Conservation (phyloP, 805 yeast genomes). For the Yarrowia sp. region DNA sequence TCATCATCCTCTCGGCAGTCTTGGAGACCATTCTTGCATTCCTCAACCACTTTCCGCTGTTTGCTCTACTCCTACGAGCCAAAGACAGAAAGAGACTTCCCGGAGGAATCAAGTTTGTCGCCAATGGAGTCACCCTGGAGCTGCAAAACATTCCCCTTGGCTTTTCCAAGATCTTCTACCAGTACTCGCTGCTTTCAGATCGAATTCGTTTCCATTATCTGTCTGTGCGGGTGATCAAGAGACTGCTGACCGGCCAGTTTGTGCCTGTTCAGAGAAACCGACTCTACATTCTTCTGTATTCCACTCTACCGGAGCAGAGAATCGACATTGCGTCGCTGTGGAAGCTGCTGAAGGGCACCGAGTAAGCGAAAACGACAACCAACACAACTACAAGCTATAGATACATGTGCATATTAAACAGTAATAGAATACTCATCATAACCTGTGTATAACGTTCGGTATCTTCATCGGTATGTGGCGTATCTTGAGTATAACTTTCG, state of each 20-base stretch:
- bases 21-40: slow-evolving; percentile 61
- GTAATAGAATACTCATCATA: no score
- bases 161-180: slow-evolving; percentile 48
- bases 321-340: slow-evolving; percentile 30
- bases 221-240: slow-evolving; percentile 43
- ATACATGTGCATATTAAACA: no score
- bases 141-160: slow-evolving; percentile 49
- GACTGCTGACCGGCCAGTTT: slow-evolving; percentile 49
- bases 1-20: slow-evolving; percentile 49
- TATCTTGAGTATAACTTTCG: no score
- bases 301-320: slow-evolving; percentile 49
- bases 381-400: no score
- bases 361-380: no score
- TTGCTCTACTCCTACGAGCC: slow-evolving; percentile 71
- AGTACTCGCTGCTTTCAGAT: slow-evolving; percentile 45
- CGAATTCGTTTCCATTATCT: slow-evolving; percentile 46
- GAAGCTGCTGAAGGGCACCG: background rate
- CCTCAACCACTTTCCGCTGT: slow-evolving; percentile 82
- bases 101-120: slow-evolving; percentile 48
- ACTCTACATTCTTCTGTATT: slow-evolving; percentile 52
- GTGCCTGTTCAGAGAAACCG: slow-evolving; percentile 48
- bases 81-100: slow-evolving; percentile 75
- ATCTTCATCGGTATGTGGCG: no score
- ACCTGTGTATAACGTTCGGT: no score
- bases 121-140: slow-evolving; percentile 30